These are phyloP conservation scores for Curvularia verruculosa DNA, from an alignment of 2,329 filamentous ascomycete species.

Conservation along the genomic window DNA sequence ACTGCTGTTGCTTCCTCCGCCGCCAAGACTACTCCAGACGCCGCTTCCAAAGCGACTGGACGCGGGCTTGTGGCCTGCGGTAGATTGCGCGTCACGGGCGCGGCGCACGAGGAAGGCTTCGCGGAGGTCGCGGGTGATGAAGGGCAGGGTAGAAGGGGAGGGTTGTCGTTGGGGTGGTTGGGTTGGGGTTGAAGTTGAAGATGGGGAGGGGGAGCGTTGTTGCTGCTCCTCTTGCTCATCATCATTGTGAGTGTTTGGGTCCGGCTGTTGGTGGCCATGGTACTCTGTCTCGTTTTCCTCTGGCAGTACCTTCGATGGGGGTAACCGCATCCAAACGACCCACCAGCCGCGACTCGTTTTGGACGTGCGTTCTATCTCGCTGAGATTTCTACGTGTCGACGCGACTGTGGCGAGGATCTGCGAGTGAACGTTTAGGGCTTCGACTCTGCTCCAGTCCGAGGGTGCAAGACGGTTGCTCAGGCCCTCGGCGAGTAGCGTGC, in stretches of 20 bases:
- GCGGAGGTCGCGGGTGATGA: conserved; percentile 42
- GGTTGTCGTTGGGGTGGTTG: background rate
- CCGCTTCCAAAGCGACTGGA: conserved; percentile 39
- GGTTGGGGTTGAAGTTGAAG: background rate
- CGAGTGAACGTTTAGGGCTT: conserved; percentile 66
- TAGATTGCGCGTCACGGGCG: conserved; percentile 40
- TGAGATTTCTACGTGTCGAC: conserved; percentile 53
- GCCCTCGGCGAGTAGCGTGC: conserved; percentile 51
- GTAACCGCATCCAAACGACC: conserved; percentile 68
- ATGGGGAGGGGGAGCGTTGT: too few species aligned
- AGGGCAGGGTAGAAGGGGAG: conserved; percentile 20
- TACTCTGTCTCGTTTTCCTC: background rate
- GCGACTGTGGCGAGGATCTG: conserved; percentile 63
- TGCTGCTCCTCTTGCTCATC: background rate
- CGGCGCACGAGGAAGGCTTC: conserved; percentile 53
- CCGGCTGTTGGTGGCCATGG: background rate
- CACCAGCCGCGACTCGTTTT: conserved; percentile 71
- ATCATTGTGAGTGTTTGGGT: conserved; percentile 13
- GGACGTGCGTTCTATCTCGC: conserved; percentile 64
- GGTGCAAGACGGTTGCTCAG: conserved; percentile 16
- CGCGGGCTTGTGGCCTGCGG: conserved; percentile 10
- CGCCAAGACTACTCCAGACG: conserved; percentile 37
- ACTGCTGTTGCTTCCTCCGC: background rate
- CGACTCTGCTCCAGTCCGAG: conserved; percentile 61
- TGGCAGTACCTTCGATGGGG: conserved; percentile 27